phyloP scores from a whole-genome alignment of 2,329 filamentous ascomycete species.

The Talaromyces atroroseus region DNA sequence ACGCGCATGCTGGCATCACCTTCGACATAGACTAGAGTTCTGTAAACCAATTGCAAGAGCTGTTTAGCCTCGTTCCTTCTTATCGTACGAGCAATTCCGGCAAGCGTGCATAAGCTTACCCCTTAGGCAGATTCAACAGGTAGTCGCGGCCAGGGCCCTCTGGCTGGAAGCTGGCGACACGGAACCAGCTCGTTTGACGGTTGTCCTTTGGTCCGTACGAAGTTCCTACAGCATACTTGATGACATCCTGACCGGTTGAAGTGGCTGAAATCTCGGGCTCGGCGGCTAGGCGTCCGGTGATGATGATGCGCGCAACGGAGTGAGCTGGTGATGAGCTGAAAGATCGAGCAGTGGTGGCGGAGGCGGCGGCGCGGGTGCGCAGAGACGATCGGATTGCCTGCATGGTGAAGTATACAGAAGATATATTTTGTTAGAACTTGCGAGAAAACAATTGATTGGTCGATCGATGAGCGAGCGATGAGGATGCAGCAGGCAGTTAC shows the following conservation, averaged over 20 bases:
- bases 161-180: slow-evolving; percentile 63
- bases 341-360: slow-evolving; percentile 47
- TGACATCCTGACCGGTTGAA: slow-evolving; percentile 63
- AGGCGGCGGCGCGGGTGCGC: slow-evolving; percentile 40
- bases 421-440: background rate
- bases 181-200: slow-evolving; percentile 79
- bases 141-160: slow-evolving; percentile 67
- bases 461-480: background rate
- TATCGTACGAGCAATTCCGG: no score
- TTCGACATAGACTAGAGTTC: slow-evolving; percentile 75
- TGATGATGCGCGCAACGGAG: slow-evolving; percentile 70
- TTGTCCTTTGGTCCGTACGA: slow-evolving; percentile 62
- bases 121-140: slow-evolving; percentile 70
- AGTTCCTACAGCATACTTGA: slow-evolving; percentile 73
- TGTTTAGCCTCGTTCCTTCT: background rate
- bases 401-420: slow-evolving; percentile 2
- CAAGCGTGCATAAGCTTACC: slow-evolving; percentile 53
- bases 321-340: slow-evolving; percentile 64
- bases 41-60: slow-evolving; percentile 32
- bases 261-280: slow-evolving; percentile 70
- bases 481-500: background rate
- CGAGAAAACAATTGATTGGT: background rate
- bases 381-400: slow-evolving; percentile 42
- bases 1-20: slow-evolving; percentile 67
- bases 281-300: slow-evolving; percentile 79